Base-by-base conservation (phyloP, 2,329 filamentous ascomycete genomes). In the Podosphaera xanthii region DNA sequence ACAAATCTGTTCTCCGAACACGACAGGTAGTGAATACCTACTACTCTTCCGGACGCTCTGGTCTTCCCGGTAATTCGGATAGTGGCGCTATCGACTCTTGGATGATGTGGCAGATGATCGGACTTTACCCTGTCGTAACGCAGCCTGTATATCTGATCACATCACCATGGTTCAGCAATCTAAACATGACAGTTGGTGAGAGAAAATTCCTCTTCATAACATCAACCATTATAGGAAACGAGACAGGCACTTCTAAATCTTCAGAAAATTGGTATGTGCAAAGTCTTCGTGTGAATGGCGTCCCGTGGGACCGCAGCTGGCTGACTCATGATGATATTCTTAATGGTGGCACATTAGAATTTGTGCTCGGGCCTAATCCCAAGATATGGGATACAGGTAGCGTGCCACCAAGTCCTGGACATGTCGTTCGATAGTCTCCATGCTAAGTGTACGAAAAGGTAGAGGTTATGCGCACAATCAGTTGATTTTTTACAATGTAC, bases 71-170 rank as follows among this genome's bases (percentile, higher is more conserved):
- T 0, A 86, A 86, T 31, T 61, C 60, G 50, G 83, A 87, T 66
- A 81, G 81, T 2, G 83, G 83, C 6, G 81, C 83, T 8, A 86
- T 87, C 82, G 81, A 86, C 67, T 80, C 77, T 10, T 85, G 81
- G 78, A 69, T 84, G 4, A 69, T 84, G 12, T 86, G 83, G 78
- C 79, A 77, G 63, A 83, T 84, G 75, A 74, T 85, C 34, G 82
- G 82, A 1, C 70, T 85, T 42, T 85, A 84, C 63, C 82, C 83
- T 2, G 71, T 86, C 62, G 83, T 81, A 0, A 81, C 80, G 0
- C 82, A 86, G 69, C 80, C 81, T 0, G 82, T 78, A 0, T 86
- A 84, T 67, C 71, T 86, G 22, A 72, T 86, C 57, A 77, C 77
- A 1, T 79, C 78, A 7, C 81, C 82, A 0, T 84, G 79, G 79